Evolutionary conservation across 2,329 filamentous ascomycete species (phyloP).

Genomic region (Pyricularia sp.): DNA sequence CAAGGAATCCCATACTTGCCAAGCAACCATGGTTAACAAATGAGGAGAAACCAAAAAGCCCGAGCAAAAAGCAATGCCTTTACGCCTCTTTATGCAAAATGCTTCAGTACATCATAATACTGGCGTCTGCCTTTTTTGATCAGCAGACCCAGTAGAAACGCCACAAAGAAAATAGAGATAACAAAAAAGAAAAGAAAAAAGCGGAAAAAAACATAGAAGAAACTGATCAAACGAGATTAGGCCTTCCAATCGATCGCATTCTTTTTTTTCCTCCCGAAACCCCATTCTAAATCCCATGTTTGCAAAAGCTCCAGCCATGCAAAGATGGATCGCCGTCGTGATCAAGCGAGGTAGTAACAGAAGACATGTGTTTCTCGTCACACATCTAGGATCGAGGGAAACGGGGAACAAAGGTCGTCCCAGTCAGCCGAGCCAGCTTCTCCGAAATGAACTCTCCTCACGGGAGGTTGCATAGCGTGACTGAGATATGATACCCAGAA

Average conservation of each 20-base stretch:
- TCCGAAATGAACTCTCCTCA: conserved; percentile 7
- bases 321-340: background rate
- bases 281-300: background rate
- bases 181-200: background rate
- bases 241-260: background rate
- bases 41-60: background rate
- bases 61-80: background rate
- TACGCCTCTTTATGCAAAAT: background rate
- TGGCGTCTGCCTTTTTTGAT: background rate
- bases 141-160: background rate
- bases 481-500: background rate
- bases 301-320: background rate
- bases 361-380: background rate
- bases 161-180: background rate
- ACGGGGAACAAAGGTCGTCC: background rate
- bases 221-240: background rate
- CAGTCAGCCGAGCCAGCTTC: background rate
- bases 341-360: background rate
- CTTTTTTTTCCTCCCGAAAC: conserved; percentile 1
- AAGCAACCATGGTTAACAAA: background rate
- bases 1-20: background rate
- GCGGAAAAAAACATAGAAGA: background rate
- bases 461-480: conserved; percentile 8
- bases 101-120: background rate
- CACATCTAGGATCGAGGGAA: background rate